phyloP scores from a whole-genome alignment of 2,329 filamentous ascomycete species.

The Claviceps capensis region DNA sequence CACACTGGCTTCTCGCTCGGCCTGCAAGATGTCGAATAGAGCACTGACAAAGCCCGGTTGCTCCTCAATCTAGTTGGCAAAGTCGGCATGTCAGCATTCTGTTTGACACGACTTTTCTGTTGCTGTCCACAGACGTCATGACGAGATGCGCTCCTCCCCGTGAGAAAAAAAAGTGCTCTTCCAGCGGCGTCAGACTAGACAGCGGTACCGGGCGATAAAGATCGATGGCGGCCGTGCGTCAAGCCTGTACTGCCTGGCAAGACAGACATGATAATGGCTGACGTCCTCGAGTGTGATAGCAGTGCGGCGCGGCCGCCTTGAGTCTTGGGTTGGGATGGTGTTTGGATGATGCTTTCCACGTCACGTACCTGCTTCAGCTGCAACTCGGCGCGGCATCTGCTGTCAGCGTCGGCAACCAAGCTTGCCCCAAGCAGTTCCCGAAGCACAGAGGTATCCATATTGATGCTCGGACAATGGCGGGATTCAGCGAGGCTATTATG shows the following conservation, averaged over 20 bases:
- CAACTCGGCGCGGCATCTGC: conserved; percentile 62
- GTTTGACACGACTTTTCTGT: neutral
- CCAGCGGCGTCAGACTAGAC: neutral
- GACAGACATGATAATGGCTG: neutral
- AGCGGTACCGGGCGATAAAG: neutral
- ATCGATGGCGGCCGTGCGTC: neutral
- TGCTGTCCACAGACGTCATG: neutral
- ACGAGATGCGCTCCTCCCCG: neutral
- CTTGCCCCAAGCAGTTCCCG: conserved; percentile 66
- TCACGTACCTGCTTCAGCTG: conserved; percentile 65
- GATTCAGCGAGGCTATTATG: neutral
- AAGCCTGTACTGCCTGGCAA: neutral
- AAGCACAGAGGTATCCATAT: conserved; percentile 63
- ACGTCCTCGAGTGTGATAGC: neutral
- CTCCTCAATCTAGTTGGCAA: conserved; percentile 59
- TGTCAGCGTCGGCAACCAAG: conserved; percentile 60
- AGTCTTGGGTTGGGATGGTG: neutral
- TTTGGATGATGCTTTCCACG: neutral
- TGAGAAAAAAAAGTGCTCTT: neutral
- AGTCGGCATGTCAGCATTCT: conserved; percentile 1
- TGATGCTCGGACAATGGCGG: conserved; percentile 3
- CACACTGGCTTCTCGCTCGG: conserved; percentile 72
- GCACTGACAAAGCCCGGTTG: conserved; percentile 82
- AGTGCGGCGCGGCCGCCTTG: neutral
- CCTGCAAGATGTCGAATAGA: conserved; percentile 78